phyloP scores from a whole-genome alignment of 352 stramenopile genomes.

The Phytophthora pinifolia region DNA sequence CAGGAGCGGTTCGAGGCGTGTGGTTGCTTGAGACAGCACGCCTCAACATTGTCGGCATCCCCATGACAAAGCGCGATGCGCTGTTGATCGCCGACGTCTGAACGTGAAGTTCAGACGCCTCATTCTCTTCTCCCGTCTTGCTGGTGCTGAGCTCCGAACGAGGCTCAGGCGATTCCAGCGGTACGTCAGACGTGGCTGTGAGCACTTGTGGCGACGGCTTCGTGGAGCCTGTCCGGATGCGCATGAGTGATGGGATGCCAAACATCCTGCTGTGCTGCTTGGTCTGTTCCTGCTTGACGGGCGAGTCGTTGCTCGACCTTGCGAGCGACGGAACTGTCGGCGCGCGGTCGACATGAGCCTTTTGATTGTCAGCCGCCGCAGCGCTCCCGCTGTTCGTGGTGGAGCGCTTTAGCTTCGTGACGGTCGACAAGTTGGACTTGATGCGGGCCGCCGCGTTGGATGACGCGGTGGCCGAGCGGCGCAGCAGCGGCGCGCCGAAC shows the following conservation, averaged over 20 bases:
- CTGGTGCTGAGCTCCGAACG: constrained; percentile 15
- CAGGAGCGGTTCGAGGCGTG: constrained; percentile 6
- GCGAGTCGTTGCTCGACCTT: constrained; percentile 24
- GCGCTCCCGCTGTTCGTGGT: constrained; percentile 7
- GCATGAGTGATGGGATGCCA: constrained; percentile 33
- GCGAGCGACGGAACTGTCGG: constrained; percentile 16
- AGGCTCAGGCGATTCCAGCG: constrained; percentile 14
- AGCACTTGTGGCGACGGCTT: constrained; percentile 14
- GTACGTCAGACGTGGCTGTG: neutral
- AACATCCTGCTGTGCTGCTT: constrained; percentile 28
- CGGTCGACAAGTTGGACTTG: constrained; percentile 38
- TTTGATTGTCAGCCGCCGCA: neutral
- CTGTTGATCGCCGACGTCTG: constrained; percentile 29
- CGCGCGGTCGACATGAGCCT: constrained; percentile 5
- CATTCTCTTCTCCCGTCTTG: constrained; percentile 14
- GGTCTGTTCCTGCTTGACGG: constrained; percentile 16
- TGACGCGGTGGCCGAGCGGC: constrained; percentile 39
- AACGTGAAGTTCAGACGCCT: constrained; percentile 1
- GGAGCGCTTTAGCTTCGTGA: constrained; percentile 33
- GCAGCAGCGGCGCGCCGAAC: constrained; percentile 39
- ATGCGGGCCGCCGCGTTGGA: constrained; percentile 33
- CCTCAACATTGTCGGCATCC: constrained; percentile 59
- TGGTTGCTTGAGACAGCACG: constrained; percentile 40
- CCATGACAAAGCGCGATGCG: constrained; percentile 57
- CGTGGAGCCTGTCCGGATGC: constrained; percentile 20